These are phyloP conservation scores for Podospora pseudopauciseta DNA, from an alignment of 495 filamentous ascomycete species.

Conservation along the genomic window DNA sequence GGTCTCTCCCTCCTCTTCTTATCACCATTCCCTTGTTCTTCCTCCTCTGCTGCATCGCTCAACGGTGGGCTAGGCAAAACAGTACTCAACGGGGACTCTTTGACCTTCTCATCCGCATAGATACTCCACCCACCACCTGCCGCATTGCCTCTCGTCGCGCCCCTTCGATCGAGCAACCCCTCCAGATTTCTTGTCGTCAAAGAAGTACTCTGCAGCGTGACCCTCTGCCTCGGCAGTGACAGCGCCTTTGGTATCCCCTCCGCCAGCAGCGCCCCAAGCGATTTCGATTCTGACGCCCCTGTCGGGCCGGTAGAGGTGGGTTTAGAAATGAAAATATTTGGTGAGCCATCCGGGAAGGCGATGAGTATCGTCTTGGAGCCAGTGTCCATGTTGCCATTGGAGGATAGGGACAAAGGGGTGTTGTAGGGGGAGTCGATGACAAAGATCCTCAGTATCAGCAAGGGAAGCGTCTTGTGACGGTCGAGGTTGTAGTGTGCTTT, in stretches of 20 bases:
- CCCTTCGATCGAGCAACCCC: slow-evolving; percentile 61
- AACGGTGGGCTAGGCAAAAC: slow-evolving; percentile 35
- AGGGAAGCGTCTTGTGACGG: slow-evolving; percentile 56
- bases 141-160: slow-evolving; percentile 60
- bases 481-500: slow-evolving; percentile 76
- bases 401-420: slow-evolving; percentile 28
- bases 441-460: slow-evolving; percentile 71
- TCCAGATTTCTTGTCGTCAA: slow-evolving; percentile 62
- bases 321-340: slow-evolving; percentile 68
- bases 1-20: slow-evolving; percentile 9
- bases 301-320: slow-evolving; percentile 32
- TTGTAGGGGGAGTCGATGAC: slow-evolving; percentile 70
- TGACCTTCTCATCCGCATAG: slow-evolving; percentile 62
- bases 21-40: background rate
- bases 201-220: slow-evolving; percentile 59
- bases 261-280: slow-evolving; percentile 63
- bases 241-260: slow-evolving; percentile 60
- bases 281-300: slow-evolving; percentile 52
- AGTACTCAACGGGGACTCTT: slow-evolving; percentile 56
- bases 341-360: slow-evolving; percentile 73
- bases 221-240: slow-evolving; percentile 54
- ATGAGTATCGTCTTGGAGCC: slow-evolving; percentile 65
- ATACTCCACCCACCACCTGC: slow-evolving; percentile 75
- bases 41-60: slow-evolving; percentile 15
- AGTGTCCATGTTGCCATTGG: slow-evolving; percentile 37